Evolutionary conservation across 192 early-diverging fungal species (phyloP).

Genomic region (Pecoramyces ruminantium): DNA sequence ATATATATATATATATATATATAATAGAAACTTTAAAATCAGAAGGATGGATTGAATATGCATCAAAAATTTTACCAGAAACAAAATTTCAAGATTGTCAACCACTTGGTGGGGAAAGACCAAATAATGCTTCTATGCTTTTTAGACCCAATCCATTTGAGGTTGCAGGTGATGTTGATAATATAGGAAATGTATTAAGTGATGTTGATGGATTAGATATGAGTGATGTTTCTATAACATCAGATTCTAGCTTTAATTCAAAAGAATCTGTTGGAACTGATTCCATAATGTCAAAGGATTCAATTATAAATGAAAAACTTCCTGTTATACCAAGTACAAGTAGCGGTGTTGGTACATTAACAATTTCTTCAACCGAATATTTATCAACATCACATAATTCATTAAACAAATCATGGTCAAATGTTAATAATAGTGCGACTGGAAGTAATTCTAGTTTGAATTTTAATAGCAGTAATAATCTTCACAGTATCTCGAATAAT

Average conservation of each 20-base stretch:
- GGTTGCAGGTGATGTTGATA: background rate
- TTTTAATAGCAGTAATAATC: background rate
- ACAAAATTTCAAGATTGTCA: background rate
- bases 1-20: background rate
- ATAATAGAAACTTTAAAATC: background rate
- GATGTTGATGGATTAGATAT: background rate
- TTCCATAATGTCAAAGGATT: background rate
- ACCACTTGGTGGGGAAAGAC: background rate
- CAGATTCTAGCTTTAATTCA: background rate
- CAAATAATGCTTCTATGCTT: background rate
- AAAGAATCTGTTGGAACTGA: background rate
- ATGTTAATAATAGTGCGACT: background rate
- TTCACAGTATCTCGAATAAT: background rate
- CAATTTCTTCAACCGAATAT: background rate
- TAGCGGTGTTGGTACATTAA: background rate
- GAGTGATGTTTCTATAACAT: background rate
- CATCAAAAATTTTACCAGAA: background rate
- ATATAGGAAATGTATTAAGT: background rate
- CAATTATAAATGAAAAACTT: background rate
- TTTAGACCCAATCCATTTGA: background rate
- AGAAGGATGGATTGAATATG: background rate
- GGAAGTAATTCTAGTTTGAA: background rate
- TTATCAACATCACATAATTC: background rate
- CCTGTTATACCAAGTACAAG: background rate
- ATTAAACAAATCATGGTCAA: background rate